These are phyloP conservation scores for Gaillardinia entomophila DNA, from an alignment of 805 yeast genomes.

Conservation along the genomic window DNA sequence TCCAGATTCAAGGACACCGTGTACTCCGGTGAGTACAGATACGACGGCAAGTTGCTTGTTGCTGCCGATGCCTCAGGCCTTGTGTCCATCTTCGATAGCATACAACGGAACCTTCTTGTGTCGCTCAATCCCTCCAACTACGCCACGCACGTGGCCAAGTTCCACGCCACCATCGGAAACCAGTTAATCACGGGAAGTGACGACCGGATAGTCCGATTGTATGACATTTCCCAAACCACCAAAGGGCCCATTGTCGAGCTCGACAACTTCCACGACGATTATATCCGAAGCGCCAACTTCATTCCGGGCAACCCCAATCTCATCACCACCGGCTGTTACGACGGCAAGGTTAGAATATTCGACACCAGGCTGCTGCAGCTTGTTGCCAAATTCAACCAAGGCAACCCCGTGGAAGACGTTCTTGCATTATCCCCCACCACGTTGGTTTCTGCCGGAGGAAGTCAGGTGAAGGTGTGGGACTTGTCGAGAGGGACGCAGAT, in stretches of 20 bases:
- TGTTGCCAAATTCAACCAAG: slow-evolving; percentile 61
- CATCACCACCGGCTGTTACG: slow-evolving; percentile 91
- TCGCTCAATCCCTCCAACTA: slow-evolving; percentile 78
- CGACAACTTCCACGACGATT: slow-evolving; percentile 70
- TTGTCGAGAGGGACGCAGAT: slow-evolving; percentile 69
- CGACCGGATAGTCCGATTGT: slow-evolving; percentile 79
- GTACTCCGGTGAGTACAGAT: slow-evolving; percentile 83
- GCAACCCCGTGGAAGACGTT: slow-evolving; percentile 79
- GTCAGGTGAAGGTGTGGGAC: slow-evolving; percentile 87
- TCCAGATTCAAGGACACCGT: slow-evolving; percentile 88
- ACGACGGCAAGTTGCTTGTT: slow-evolving; percentile 84
- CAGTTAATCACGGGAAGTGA: slow-evolving; percentile 85
- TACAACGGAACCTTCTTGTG: slow-evolving; percentile 68
- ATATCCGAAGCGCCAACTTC: slow-evolving; percentile 76
- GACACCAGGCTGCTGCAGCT: slow-evolving; percentile 67
- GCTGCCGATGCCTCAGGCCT: slow-evolving; percentile 96
- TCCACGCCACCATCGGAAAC: slow-evolving; percentile 72
- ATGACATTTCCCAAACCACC: slow-evolving; percentile 74
- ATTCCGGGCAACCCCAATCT: slow-evolving; percentile 72
- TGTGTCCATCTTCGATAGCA: slow-evolving; percentile 85
- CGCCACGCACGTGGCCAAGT: slow-evolving; percentile 90
- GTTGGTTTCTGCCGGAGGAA: slow-evolving; percentile 74
- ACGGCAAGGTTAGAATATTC: slow-evolving; percentile 76
- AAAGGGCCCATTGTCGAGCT: slow-evolving; percentile 67
- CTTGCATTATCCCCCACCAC: slow-evolving; percentile 71